Base-by-base conservation (phyloP, 2,329 filamentous ascomycete genomes). In the Corynespora cassiicola region DNA sequence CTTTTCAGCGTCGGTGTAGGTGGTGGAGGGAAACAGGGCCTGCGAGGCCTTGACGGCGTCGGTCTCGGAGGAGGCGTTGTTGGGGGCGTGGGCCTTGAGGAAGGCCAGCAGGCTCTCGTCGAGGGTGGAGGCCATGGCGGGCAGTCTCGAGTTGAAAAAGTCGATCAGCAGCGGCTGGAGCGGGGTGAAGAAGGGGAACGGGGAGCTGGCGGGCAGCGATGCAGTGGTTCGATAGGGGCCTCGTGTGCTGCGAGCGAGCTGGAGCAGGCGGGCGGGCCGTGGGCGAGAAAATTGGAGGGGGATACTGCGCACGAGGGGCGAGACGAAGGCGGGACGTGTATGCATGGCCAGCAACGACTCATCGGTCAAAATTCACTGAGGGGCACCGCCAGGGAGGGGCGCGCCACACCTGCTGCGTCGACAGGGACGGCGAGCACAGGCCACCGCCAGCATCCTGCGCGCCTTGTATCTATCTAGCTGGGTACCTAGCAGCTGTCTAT, bases 1-100 rank as follows among this genome's bases (percentile, higher is more conserved):
- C 73, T 91, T 85, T 74, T 97, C 91, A 52, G 83, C 80, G 58
- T 85, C 77, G 48, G 82, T 83, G 76, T 94, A 95, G 58, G 81
- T 84, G 64, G 81, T 79, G 49, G 79, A 73, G 50, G 81, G 76
- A 73, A 90, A 83, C 61, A 92, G 87, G 65, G 78, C 81, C 68
- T 77, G 70, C 45, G 73, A 75, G 49, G 74, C 66, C 54, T 75
- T 68, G 55, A 68, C 56, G 26, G 66, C 54, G 38, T 70, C 66
- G 20, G 62, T 56, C 47, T 68, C 61, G 33, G 53, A 42, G 41
- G 56, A 56, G n/a, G 61, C 59, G 30, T 68, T 66, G 47, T 69
- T 65, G 11, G 66, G 66, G 26, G 64, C 63, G 49, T 69, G 65
- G 30, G 53, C 48, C 46, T 59, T 61, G 44, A 70, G 64, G 54